These are phyloP conservation scores for Nemania serpens DNA, from an alignment of 2,329 filamentous ascomycete species.

Conservation along the genomic window DNA sequence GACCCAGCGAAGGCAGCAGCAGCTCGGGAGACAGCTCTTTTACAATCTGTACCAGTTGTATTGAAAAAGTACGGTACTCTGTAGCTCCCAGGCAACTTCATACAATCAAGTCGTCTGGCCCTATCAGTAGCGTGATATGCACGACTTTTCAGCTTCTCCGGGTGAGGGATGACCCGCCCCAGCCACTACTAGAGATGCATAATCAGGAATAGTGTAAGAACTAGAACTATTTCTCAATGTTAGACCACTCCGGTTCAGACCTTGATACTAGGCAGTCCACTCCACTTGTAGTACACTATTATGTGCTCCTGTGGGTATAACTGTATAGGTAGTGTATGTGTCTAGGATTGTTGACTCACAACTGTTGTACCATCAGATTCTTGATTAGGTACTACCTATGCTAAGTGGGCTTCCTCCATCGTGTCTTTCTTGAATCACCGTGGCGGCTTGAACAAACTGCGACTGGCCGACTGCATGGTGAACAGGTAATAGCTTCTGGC, in stretches of 20 bases:
- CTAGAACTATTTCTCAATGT: too few species aligned
- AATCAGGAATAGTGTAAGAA: background rate
- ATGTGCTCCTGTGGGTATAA: constrained; percentile 12
- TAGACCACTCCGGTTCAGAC: too few species aligned
- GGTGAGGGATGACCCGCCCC: constrained; percentile 10
- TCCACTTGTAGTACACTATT: background rate
- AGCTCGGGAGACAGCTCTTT: background rate
- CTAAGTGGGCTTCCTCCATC: too few species aligned
- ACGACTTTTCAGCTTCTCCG: constrained; percentile 17
- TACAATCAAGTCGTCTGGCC: constrained; percentile 8
- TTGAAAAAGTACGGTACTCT: too few species aligned
- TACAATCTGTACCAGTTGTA: too few species aligned
- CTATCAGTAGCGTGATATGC: constrained; percentile 18
- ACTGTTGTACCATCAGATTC: background rate
- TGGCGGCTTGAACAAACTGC: too few species aligned
- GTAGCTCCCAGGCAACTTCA: background rate
- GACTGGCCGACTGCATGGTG: too few species aligned
- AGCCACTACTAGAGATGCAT: constrained; percentile 4
- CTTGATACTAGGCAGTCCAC: too few species aligned
- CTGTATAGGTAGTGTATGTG: background rate
- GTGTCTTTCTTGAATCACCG: too few species aligned
- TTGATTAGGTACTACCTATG: background rate
- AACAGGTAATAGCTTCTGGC: too few species aligned
- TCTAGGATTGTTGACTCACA: constrained; percentile 22
- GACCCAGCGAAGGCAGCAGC: constrained; percentile 1